Evolutionary conservation across 2,329 filamentous ascomycete species (phyloP).

Genomic region (Cryphonectria nitschkei): DNA sequence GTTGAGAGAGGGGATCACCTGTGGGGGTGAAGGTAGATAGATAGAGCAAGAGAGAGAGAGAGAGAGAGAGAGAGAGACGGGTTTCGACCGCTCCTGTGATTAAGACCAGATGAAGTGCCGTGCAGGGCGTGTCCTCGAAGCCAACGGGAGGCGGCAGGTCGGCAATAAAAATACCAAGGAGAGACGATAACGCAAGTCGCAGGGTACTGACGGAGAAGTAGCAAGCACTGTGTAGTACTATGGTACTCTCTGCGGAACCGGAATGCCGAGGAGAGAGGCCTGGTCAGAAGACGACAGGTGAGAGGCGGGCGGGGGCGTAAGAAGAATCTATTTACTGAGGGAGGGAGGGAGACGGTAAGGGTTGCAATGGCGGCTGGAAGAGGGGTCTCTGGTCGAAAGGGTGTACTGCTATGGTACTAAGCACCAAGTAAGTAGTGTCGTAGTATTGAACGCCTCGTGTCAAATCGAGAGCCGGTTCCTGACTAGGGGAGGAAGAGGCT

Average conservation of each 20-base stretch:
- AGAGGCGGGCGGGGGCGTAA: slow-evolving; percentile 5
- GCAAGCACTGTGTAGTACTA: neutral
- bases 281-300: slow-evolving; percentile 1
- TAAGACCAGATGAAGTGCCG: neutral
- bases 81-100: neutral
- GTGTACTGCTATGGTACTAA: neutral
- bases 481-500: neutral
- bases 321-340: neutral
- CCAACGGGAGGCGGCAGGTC: neutral
- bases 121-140: neutral
- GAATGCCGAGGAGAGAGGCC: neutral
- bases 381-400: neutral
- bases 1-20: neutral
- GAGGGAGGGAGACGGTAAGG: neutral
- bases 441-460: slow-evolving; percentile 1
- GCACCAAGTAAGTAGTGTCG: neutral
- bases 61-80: neutral
- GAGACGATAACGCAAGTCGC: neutral
- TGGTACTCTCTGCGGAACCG: neutral
- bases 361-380: neutral
- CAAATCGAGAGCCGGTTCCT: neutral
- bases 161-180: slow-evolving; percentile 1
- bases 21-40: neutral
- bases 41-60: neutral
- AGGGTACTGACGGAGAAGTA: neutral